phyloP scores from a whole-genome alignment of 2,329 filamentous ascomycete species.

The Colletotrichum liriopes region DNA sequence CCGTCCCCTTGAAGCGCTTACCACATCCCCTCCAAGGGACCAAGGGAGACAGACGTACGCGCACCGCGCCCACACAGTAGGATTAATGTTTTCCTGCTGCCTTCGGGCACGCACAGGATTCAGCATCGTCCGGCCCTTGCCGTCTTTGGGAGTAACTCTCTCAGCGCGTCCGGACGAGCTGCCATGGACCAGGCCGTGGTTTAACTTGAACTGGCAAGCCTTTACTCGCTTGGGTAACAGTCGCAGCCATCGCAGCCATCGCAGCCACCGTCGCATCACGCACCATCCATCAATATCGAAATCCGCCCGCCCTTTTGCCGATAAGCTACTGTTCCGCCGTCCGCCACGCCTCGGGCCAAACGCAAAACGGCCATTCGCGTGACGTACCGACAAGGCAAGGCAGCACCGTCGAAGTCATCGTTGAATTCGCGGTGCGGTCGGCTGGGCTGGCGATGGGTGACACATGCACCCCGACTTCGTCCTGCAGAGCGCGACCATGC shows the following conservation, averaged over 20 bases:
- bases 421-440: not conserved
- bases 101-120: constrained; percentile 3
- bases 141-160: constrained; percentile 14
- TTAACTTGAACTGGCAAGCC: not conserved
- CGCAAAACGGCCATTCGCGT: constrained; percentile 29
- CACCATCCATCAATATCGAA: constrained; percentile 1
- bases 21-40: not conserved
- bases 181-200: constrained; percentile 10
- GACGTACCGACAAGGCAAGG: not conserved
- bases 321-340: constrained; percentile 2
- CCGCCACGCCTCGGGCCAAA: constrained; percentile 27
- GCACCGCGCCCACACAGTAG: not conserved
- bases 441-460: not conserved
- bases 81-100: constrained; percentile 8
- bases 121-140: not conserved
- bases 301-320: constrained; percentile 7
- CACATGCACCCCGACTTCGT: not conserved
- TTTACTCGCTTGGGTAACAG: not conserved
- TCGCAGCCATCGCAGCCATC: constrained; percentile 7
- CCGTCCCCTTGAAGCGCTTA: constrained; percentile 26
- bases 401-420: not conserved
- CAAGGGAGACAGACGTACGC: not conserved
- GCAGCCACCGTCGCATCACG: constrained; percentile 23
- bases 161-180: not conserved
- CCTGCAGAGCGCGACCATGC: not conserved